A percentile compares a stretch with the other conserved stretches of the same genome.
phyloP scores from a whole-genome alignment of 371 early-diverging fungal genomes.

The Coemansia sp. region DNA sequence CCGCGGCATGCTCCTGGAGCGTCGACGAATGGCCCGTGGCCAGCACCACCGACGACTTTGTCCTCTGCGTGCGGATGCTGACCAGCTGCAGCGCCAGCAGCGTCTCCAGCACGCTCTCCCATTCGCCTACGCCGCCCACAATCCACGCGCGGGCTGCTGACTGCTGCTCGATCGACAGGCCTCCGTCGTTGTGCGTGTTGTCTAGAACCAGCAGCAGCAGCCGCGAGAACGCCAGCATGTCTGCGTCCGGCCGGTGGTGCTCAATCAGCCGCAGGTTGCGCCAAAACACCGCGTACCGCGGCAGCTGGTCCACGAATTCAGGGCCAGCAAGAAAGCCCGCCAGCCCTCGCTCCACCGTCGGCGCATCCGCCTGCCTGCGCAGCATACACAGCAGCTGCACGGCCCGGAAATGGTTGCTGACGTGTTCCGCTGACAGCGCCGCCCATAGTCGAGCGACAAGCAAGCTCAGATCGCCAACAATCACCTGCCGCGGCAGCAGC shows the following conservation, averaged over 20 bases:
- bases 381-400: conserved; percentile 69
- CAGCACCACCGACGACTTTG: conserved; percentile 4
- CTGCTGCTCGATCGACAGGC: conserved; percentile 3
- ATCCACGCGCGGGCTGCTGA: conserved; percentile 43
- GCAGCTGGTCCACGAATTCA: conserved; percentile 9
- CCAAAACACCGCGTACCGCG: conserved; percentile 32
- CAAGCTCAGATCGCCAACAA: conserved; percentile 3
- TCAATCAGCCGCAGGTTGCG: conserved; percentile 26
- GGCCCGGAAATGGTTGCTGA: conserved; percentile 61
- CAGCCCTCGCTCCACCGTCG: conserved; percentile 62
- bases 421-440: conserved; percentile 51
- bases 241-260: conserved; percentile 3
- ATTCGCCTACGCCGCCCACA: conserved; percentile 19
- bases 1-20: conserved; percentile 19
- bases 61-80: conserved; percentile 16
- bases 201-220: conserved; percentile 43
- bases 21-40: conserved; percentile 15
- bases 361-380: conserved; percentile 55
- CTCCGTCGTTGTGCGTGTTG: neutral
- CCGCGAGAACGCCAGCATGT: conserved; percentile 35
- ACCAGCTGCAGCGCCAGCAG: conserved; percentile 20
- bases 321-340: conserved; percentile 58
- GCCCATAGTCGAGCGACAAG: conserved; percentile 54
- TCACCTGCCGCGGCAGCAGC: neutral
- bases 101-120: conserved; percentile 26